Base-by-base conservation (phyloP, 192 early-diverging fungal species). In the Haplosporangium gracile region DNA sequence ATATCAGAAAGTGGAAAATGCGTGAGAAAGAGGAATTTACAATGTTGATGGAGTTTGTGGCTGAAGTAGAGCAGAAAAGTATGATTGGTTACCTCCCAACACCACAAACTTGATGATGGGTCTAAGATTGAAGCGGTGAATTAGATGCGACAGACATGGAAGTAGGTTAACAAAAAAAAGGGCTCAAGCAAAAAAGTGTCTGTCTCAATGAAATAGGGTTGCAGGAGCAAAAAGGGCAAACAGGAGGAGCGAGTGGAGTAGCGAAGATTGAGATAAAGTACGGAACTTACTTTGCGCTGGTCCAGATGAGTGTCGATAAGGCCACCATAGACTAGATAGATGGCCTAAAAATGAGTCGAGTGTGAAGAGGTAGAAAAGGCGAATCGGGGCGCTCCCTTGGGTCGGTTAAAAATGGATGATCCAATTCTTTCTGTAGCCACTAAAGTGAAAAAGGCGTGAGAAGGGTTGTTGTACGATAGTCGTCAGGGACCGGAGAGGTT, bases 21-120 rank as follows among this genome's bases (percentile, higher is more conserved):
- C 63, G 18, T 18, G 11, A 74, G 47, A 47, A 74, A 45, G 36
- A 2, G 29, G 16, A 10, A 9, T 8, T 10, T 22, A 15, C 1
- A 2, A 29, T 15, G 22, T 5, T 42, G 16, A 51, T 51, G 49
- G 18, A 45, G 11, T 3, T 13, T 15, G 15, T 2, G 15, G 2
- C 15, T 11, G 11, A 15, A 15, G 20, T 49, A 26, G 38, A 72
- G 40, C 71, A 26, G 15, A 36, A 6, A 11, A 16, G 36, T 2
- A 36, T 36, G 36, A 36, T 36, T 55, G 20, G 51, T 15, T 83
- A 83, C 82, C 83, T 85, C 57, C 83, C 36, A 80, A 49, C 51
- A 85, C 68, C 68, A 80, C 57, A 29, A 85, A 85, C 70, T 85
- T 85, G 83, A 85, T 77, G 74, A 85, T 85, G 11, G 83, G 83